These are phyloP conservation scores for Mycena olivaceomarginata DNA, from an alignment of 768 basidiomycete species.

Conservation along the genomic window DNA sequence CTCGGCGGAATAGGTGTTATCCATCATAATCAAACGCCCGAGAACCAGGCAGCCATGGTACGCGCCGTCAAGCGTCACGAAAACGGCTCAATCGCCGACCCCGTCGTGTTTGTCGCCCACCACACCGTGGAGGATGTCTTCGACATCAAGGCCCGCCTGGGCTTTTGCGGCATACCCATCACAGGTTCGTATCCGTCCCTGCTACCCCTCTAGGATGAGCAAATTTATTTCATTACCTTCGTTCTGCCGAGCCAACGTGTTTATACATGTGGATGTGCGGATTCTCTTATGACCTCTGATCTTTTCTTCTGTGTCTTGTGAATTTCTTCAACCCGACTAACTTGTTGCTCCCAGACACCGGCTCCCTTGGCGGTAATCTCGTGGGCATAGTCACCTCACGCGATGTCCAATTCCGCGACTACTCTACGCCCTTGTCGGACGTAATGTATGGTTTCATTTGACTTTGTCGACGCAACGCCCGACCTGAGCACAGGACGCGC, in stretches of 20 bases:
- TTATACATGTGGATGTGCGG: slow-evolving; percentile 84
- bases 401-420: slow-evolving; percentile 94
- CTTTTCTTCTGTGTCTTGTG: slow-evolving; percentile 39
- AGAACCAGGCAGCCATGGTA: slow-evolving; percentile 96
- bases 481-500: slow-evolving; percentile 71
- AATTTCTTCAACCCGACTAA: slow-evolving; percentile 45
- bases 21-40: slow-evolving; percentile 94
- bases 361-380: slow-evolving; percentile 91
- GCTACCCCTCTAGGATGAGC: slow-evolving; percentile 65
- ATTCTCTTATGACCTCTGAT: slow-evolving; percentile 66
- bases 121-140: slow-evolving; percentile 91
- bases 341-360: slow-evolving; percentile 77
- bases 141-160: slow-evolving; percentile 92
- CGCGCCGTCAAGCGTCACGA: slow-evolving; percentile 98
- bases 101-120: slow-evolving; percentile 90
- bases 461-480: not conserved
- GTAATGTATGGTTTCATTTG: slow-evolving; percentile 70
- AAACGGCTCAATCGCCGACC: slow-evolving; percentile 98
- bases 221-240: slow-evolving; percentile 79
- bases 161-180: slow-evolving; percentile 98
- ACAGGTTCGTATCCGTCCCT: slow-evolving; percentile 84
- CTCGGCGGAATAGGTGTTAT: slow-evolving; percentile 98
- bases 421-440: slow-evolving; percentile 77
- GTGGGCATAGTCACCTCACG: slow-evolving; percentile 97
- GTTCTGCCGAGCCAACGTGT: slow-evolving; percentile 91